Evolutionary conservation across 768 basidiomycete species (phyloP).

Genomic region (Amanita jacksonii): DNA sequence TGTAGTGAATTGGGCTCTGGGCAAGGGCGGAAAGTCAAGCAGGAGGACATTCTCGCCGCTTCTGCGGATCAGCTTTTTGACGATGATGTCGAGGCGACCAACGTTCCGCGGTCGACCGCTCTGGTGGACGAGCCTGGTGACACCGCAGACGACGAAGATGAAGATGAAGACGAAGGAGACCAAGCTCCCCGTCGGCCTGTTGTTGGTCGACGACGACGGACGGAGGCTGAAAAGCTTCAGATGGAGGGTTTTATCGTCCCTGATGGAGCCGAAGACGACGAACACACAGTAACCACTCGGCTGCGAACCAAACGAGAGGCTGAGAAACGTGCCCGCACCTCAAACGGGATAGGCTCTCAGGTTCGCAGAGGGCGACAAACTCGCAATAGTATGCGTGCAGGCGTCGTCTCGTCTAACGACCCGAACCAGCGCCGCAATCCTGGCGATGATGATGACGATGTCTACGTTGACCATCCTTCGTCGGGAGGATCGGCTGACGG

Average conservation of each 20-base stretch:
- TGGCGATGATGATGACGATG: constrained; percentile 25
- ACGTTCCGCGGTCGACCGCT: constrained; percentile 1
- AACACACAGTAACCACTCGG: constrained; percentile 10
- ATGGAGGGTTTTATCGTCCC: constrained; percentile 3
- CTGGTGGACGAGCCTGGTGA: too few species aligned
- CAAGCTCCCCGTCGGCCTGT: background rate
- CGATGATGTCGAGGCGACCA: constrained; percentile 20
- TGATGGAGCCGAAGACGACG: background rate
- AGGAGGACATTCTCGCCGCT: constrained; percentile 7
- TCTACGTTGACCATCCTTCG: constrained; percentile 37
- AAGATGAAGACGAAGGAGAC: constrained; percentile 5
- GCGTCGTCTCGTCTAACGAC: background rate
- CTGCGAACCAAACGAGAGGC: constrained; percentile 9
- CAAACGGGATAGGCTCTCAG: constrained; percentile 14
- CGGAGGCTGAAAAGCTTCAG: background rate
- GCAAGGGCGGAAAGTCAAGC: constrained; percentile 8
- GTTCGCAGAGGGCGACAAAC: constrained; percentile 16
- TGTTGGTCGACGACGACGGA: background rate
- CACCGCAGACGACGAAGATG: constrained; percentile 9
- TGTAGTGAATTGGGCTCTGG: constrained; percentile 18
- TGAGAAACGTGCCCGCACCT: constrained; percentile 14
- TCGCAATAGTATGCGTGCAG: constrained; percentile 18
- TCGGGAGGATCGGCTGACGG: constrained; percentile 43
- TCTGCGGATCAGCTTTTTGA: constrained; percentile 15
- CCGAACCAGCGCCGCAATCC: too few species aligned